A percentile compares a stretch with the other conserved stretches of the same genome.
Evolutionary conservation across 805 yeast genomes (phyloP).

Genomic region (Spathaspora arborariae): DNA sequence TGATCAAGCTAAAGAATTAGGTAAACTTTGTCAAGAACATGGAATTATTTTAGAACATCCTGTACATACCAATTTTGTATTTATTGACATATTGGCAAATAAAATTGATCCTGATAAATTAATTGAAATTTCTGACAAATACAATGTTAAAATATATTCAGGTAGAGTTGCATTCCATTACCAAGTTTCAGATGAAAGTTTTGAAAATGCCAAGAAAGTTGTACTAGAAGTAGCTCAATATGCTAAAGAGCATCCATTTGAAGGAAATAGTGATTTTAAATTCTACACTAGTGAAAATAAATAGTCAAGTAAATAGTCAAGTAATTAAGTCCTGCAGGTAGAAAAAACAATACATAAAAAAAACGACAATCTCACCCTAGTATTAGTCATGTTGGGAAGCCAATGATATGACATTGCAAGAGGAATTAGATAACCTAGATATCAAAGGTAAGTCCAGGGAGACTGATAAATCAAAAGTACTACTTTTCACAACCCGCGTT

Average conservation of each 20-base stretch:
- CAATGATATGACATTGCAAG: not conserved
- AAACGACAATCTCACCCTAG: not conserved
- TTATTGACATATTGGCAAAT: conserved; percentile 54
- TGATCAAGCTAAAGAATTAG: conserved; percentile 49
- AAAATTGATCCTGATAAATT: conserved; percentile 56
- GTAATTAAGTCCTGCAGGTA: not conserved
- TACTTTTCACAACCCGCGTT: conserved; percentile 14
- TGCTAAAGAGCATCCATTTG: conserved; percentile 49
- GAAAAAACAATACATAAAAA: not conserved
- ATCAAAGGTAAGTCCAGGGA: not conserved
- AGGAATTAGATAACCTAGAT: not conserved
- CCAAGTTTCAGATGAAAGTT: conserved; percentile 29
- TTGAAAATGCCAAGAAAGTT: conserved; percentile 42
- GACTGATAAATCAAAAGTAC: not conserved
- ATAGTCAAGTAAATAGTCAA: not conserved
- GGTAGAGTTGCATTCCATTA: conserved; percentile 80
- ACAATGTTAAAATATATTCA: conserved; percentile 63
- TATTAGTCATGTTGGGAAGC: not conserved
- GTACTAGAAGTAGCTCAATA: conserved; percentile 54
- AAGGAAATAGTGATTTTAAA: conserved; percentile 5
- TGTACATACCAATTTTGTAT: conserved; percentile 80
- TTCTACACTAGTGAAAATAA: conserved; percentile 8
- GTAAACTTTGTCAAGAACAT: conserved; percentile 46
- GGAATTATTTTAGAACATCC: conserved; percentile 68
- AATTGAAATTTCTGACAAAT: conserved; percentile 51